phyloP scores from a whole-genome alignment of 2,329 filamentous ascomycete species.

The Fusarium setosum region DNA sequence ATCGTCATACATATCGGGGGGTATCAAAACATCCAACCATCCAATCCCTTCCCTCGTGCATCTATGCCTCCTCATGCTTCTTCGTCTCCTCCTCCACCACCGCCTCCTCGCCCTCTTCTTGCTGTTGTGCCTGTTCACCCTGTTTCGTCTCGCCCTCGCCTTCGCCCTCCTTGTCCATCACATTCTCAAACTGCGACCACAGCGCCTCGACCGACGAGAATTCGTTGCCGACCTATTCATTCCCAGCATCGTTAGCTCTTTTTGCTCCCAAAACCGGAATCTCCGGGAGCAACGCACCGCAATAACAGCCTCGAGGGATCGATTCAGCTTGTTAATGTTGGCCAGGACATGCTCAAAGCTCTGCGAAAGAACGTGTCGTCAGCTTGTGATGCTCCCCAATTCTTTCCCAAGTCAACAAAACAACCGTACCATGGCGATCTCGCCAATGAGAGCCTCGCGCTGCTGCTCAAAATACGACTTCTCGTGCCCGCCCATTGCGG shows the following conservation, averaged over 20 bases:
- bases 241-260: not conserved
- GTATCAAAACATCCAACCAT: conserved; percentile 30
- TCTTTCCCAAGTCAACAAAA: too few species aligned
- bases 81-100: conserved; percentile 18
- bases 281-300: conserved; percentile 67
- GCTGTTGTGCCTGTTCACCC: conserved; percentile 27
- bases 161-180: conserved; percentile 83
- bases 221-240: conserved; percentile 85
- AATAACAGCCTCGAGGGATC: conserved; percentile 90
- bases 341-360: conserved; percentile 90
- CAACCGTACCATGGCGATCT: conserved; percentile 74
- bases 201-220: conserved; percentile 97
- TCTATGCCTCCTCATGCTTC: conserved; percentile 30
- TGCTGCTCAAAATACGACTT: conserved; percentile 82
- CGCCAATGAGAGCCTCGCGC: conserved; percentile 75
- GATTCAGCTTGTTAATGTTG: conserved; percentile 95
- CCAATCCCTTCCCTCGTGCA: not conserved
- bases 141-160: conserved; percentile 41
- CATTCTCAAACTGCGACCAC: conserved; percentile 96
- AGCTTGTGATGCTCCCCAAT: not conserved
- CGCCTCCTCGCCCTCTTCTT: not conserved
- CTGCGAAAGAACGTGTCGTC: conserved; percentile 51
- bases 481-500: conserved; percentile 45
- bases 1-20: conserved; percentile 10
- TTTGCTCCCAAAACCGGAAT: too few species aligned